Evolutionary conservation across 2,329 filamentous ascomycete species (phyloP).

Genomic region (Talaromyces marneffei): DNA sequence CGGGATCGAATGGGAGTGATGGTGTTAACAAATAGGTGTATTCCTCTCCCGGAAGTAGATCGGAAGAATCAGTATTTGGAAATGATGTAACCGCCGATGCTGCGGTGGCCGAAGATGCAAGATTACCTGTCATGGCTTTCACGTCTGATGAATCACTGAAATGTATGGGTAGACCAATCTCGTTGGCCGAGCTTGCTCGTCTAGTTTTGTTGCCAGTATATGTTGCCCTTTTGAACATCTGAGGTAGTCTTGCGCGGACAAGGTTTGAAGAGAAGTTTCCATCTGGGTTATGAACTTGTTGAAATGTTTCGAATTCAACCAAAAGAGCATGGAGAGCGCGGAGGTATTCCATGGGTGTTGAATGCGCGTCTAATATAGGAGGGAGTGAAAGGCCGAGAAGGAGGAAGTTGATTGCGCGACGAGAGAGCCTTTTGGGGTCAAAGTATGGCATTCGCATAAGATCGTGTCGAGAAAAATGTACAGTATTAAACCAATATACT

Average conservation of each 20-base stretch:
- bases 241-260: constrained; percentile 70
- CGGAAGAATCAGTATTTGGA: constrained; percentile 47
- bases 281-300: constrained; percentile 75
- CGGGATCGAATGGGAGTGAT: constrained; percentile 86
- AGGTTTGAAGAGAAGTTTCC: constrained; percentile 64
- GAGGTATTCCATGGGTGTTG: constrained; percentile 76
- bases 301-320: constrained; percentile 88
- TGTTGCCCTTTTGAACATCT: constrained; percentile 69
- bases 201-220: constrained; percentile 53
- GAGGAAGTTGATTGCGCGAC: constrained; percentile 88
- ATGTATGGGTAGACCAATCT: constrained; percentile 52
- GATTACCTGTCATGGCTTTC: constrained; percentile 40
- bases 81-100: constrained; percentile 37
- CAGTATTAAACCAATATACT: constrained; percentile 97
- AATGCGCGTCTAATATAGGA: constrained; percentile 76
- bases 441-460: constrained; percentile 79
- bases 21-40: constrained; percentile 89
- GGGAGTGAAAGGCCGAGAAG: constrained; percentile 88
- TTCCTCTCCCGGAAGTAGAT: constrained; percentile 73
- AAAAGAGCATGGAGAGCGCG: constrained; percentile 79
- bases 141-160: constrained; percentile 44
- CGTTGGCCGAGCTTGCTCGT: constrained; percentile 54
- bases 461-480: constrained; percentile 80
- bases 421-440: constrained; percentile 73
- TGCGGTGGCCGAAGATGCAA: constrained; percentile 33